Base-by-base conservation (phyloP, 2,329 filamentous ascomycete species). In the Fusarium marasasianum region DNA sequence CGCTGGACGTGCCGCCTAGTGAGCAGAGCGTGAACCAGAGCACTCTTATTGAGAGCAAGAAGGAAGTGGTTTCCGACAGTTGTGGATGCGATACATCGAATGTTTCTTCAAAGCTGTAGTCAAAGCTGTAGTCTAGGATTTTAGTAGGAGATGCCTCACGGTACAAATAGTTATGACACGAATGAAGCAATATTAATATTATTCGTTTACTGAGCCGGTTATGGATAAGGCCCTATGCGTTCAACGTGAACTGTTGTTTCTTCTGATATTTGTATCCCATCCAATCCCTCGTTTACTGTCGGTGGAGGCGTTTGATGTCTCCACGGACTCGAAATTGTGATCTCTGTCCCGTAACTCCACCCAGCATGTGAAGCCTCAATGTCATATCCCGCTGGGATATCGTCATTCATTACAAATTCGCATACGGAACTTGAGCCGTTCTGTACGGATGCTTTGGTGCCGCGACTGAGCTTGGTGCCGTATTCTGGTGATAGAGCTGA, bases 1-100 rank as follows among this genome's bases (percentile, higher is more conserved):
- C 86, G 5, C 77, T 87, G 37, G 85, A 87, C 65, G 83, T 86
- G 22, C 85, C 85, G 1, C 75, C 60, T 0, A 76, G 74, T 18
- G 61, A 69, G 50, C 75, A 77, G 29, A 64, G 48, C 1, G 65
- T 77, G 1, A 77, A 77, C 29, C 48, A 74, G 41, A 72, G 74
- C 11, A 74, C 64, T 3, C 31, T 77, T 17, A 24, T 76, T 10
- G 57, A 72, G 29, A 67, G 35, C 4, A 63, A 48, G 13, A 57
- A 29, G 41, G 14, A 5, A 9, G 41, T 66, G 8, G 3, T 10
- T 15, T 33, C 24, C 0, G 54, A 37, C 5, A 50, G 5, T 11
- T 73, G 71, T 18, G 62, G 44, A 5, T 73, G 71, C 5, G 71
- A 72, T 6, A 22, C 61, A 1, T 54, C 66, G 4, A n/a, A 24